Evolutionary conservation across 164 flowering plant species (phyloP).

Genomic region (Echeveria elegans): DNA sequence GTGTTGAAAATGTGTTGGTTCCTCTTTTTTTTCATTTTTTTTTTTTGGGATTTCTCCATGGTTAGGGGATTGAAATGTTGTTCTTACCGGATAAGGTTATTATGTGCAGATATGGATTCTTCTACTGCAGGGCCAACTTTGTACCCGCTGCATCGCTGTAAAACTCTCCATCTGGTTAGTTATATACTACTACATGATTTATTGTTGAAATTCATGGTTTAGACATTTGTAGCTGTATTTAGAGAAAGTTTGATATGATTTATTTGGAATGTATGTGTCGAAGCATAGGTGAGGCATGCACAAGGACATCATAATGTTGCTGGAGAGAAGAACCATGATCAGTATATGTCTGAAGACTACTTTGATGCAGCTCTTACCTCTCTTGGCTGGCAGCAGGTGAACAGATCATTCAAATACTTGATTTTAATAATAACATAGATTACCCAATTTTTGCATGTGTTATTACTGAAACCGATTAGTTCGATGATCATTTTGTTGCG

Average conservation of each 20-base stretch:
- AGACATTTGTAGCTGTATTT: neutral
- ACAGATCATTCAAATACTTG: neutral
- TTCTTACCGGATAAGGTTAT: neutral
- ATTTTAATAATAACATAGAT: neutral
- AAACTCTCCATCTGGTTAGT: constrained; percentile 61
- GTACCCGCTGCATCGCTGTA: constrained; percentile 57
- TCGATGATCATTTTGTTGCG: too few species aligned
- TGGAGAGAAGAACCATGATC: constrained; percentile 59
- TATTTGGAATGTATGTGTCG: constrained; percentile 4
- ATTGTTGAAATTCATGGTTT: neutral
- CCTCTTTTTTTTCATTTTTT: too few species aligned
- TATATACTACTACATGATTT: too few species aligned
- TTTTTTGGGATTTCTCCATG: too few species aligned
- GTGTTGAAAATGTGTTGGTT: neutral
- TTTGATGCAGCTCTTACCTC: constrained; percentile 60
- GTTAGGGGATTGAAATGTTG: too few species aligned
- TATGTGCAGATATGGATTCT: constrained; percentile 36
- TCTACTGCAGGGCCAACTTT: constrained; percentile 28
- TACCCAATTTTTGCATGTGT: neutral
- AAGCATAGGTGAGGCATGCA: constrained; percentile 83
- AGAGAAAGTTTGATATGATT: neutral
- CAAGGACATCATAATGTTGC: constrained; percentile 70
- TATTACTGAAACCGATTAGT: too few species aligned
- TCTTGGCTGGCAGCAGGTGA: constrained; percentile 67
- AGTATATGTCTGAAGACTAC: constrained; percentile 43